Evolutionary conservation across 352 stramenopile genomes (phyloP).

Genomic region (Blastocystis sp.): DNA sequence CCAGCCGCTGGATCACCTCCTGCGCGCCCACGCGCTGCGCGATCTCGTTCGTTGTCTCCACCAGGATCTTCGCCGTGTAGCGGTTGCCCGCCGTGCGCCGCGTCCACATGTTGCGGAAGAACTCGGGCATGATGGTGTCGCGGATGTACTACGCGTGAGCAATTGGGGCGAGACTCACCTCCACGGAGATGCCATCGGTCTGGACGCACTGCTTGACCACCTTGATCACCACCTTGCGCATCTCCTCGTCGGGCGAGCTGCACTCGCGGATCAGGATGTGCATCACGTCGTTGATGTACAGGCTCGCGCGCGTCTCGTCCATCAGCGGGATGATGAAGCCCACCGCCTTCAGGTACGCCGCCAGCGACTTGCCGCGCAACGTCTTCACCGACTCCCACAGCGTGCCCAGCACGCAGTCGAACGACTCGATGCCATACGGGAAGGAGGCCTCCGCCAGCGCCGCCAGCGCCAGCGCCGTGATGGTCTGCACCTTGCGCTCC

Average conservation of each 20-base stretch:
- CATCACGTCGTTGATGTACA: slow-evolving; percentile 98
- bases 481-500: slow-evolving; percentile 90
- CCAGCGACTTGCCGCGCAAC: slow-evolving; percentile 93
- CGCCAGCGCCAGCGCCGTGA: slow-evolving; percentile 92
- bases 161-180: neutral
- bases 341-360: slow-evolving; percentile 97
- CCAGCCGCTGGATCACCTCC: slow-evolving; percentile 93
- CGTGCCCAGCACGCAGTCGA: slow-evolving; percentile 93
- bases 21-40: slow-evolving; percentile 82
- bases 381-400: slow-evolving; percentile 95
- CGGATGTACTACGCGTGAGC: slow-evolving; percentile 85
- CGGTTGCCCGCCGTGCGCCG: slow-evolving; percentile 93
- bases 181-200: slow-evolving; percentile 86
- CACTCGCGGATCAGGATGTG: slow-evolving; percentile 97
- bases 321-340: slow-evolving; percentile 99
- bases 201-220: slow-evolving; percentile 93
- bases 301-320: slow-evolving; percentile 97
- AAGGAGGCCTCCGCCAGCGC: slow-evolving; percentile 93
- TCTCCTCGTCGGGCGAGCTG: slow-evolving; percentile 94
- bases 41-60: slow-evolving; percentile 96
- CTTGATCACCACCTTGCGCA: slow-evolving; percentile 96
- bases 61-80: slow-evolving; percentile 94
- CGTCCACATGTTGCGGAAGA: slow-evolving; percentile 98
- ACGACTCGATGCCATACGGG: slow-evolving; percentile 98
- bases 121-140: slow-evolving; percentile 94